Conservation (phyloP, 2,329 filamentous ascomycete species). For the Fusarium sororula region DNA sequence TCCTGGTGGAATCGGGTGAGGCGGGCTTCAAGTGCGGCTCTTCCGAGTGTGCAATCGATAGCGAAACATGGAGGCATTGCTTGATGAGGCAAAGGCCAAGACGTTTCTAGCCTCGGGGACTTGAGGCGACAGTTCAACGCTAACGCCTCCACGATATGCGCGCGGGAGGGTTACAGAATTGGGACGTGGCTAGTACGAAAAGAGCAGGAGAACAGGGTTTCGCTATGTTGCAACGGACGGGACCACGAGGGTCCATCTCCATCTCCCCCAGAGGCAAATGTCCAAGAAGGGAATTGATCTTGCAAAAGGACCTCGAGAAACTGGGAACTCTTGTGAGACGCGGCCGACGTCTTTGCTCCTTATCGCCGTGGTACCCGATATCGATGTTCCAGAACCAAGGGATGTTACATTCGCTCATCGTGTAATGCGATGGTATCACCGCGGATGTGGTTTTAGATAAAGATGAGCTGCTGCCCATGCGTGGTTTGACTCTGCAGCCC, state of each 20-base stretch:
- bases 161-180: neutral
- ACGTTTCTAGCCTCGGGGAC: neutral
- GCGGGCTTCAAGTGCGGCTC: neutral
- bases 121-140: neutral
- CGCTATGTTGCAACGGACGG: neutral
- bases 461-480: neutral
- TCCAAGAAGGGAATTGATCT: neutral
- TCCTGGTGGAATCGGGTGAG: neutral
- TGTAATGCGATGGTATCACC: slow-evolving; percentile 12
- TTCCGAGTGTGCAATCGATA: neutral
- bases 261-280: neutral
- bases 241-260: neutral
- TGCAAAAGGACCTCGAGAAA: slow-evolving; percentile 12
- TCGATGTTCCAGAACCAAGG: neutral
- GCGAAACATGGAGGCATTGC: neutral
- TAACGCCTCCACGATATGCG: slow-evolving; percentile 2
- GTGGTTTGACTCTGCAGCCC: neutral
- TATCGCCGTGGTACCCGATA: slow-evolving; percentile 1
- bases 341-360: neutral
- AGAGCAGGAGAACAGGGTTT: slow-evolving; percentile 1
- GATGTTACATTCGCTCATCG: slow-evolving; percentile 15
- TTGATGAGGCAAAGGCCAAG: neutral
- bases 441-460: slow-evolving; percentile 2
- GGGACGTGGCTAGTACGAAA: neutral
- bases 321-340: neutral